Evolutionary conservation across 345 rosid genomes (phyloP).

Genomic region (Arabidopsis thaliana): DNA sequence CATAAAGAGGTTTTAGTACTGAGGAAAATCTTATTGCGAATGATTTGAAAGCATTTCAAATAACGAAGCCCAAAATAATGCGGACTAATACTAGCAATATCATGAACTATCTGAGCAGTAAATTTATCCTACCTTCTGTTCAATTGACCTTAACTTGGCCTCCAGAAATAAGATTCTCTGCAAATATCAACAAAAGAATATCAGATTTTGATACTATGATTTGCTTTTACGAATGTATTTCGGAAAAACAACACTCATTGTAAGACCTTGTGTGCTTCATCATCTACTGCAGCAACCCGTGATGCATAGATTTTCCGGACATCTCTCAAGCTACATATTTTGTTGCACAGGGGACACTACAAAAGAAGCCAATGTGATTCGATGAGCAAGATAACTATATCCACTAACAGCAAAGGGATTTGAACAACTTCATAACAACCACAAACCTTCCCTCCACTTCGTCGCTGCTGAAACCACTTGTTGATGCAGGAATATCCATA

Average conservation of each 20-base stretch:
- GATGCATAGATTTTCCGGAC: slow-evolving; percentile 78
- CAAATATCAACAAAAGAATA: background rate
- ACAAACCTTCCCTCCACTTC: slow-evolving; percentile 66
- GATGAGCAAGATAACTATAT: background rate
- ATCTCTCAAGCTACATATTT: slow-evolving; percentile 59
- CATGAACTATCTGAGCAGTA: background rate
- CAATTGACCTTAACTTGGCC: slow-evolving; percentile 61
- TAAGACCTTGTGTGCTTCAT: slow-evolving; percentile 70
- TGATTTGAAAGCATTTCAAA: background rate
- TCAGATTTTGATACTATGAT: slow-evolving; percentile 14
- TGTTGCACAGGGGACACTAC: slow-evolving; percentile 92
- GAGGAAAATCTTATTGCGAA: background rate
- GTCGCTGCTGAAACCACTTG: slow-evolving; percentile 68
- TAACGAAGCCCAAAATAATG: slow-evolving; percentile 1
- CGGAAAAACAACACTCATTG: background rate
- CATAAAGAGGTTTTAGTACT: background rate
- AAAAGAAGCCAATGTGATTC: slow-evolving; percentile 5
- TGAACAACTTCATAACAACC: slow-evolving; percentile 26
- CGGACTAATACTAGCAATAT: background rate
- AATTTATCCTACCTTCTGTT: slow-evolving; percentile 58
- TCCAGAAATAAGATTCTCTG: slow-evolving; percentile 74
- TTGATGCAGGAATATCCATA: slow-evolving; percentile 82
- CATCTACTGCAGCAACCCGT: slow-evolving; percentile 73
- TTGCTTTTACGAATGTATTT: slow-evolving; percentile 10
- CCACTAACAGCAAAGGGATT: background rate